Base-by-base conservation (phyloP, 768 basidiomycete species). In the Boletus rubroflammeus region DNA sequence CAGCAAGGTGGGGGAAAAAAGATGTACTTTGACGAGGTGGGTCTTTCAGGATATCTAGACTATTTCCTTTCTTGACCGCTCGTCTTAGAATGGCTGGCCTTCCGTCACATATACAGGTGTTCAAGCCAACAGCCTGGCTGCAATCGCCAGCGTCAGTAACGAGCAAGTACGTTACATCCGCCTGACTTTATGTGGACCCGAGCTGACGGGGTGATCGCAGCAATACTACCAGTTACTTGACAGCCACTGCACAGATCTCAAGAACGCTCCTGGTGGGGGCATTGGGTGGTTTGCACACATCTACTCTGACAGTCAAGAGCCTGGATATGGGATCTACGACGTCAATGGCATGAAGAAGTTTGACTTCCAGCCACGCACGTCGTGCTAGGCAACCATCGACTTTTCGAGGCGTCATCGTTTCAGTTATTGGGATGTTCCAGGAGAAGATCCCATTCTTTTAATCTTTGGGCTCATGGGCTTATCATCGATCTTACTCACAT, bases 271-370 rank as follows among this genome's bases (percentile, higher is more conserved):
- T 28, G 79, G 78, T 3, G 86, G 86, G 21, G 86, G 86, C 23
- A 72, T 90, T 34, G 86, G 88, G 11, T 91, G 88, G 89, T 91
- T 91, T 61, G 86, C 85, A 26, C 89, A 90, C 64, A 83, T 90
- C 50, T 90, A 89, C 62, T 82, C 83, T 2, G 89, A 89, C 62
- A 55, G 68, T 55, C 78, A 82, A 67, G 78, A 77, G 48, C 82
- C 84, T 17, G 88, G 88, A 11, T 90, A 90, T 62, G 88, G 88
- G 6, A 79, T 90, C 49, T 85, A 85, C 61, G 69, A 77, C 31
- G 57, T 39, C 0, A 67, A 72, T 29, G 81, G 82, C 21, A 62
- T 66, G 21, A 59, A 77, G 56, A 88, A 90, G 70, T 86, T 89
- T 63, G 69, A 73, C 6, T 88, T 89, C 65, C 71, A 68, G n/a